Evolutionary conservation across 352 stramenopile species (phyloP).

Genomic region (Blastocystis sp.): DNA sequence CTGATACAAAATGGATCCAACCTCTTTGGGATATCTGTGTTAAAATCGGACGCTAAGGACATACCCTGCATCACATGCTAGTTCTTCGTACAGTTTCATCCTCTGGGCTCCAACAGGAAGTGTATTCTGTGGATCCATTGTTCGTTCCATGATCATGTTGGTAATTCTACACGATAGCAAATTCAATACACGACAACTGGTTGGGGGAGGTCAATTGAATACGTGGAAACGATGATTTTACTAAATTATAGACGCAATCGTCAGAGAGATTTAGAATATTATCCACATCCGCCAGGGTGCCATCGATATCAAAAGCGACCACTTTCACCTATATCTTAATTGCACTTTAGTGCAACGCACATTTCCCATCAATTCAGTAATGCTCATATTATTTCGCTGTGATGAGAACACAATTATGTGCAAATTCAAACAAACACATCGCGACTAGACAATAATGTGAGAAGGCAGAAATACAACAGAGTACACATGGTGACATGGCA

Average conservation of each 20-base stretch:
- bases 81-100: not conserved
- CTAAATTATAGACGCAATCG: not conserved
- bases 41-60: not conserved
- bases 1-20: not conserved
- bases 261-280: not conserved
- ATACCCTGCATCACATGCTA: not conserved
- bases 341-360: not conserved
- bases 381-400: no score
- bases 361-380: not conserved
- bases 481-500: no score
- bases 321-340: not conserved
- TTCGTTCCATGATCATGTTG: not conserved
- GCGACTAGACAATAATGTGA: no score
- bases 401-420: no score
- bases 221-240: not conserved
- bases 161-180: not conserved
- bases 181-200: not conserved
- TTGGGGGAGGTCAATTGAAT: not conserved
- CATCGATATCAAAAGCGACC: slow-evolving; percentile 48
- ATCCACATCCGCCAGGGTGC: not conserved
- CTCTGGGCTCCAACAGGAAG: not conserved
- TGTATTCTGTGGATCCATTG: not conserved
- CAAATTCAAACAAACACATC: no score
- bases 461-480: no score
- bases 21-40: not conserved